A percentile compares a stretch with the other conserved stretches of the same genome.
Evolutionary conservation across 106 monocot species (phyloP).

Genomic region (Dendrobium officinale): DNA sequence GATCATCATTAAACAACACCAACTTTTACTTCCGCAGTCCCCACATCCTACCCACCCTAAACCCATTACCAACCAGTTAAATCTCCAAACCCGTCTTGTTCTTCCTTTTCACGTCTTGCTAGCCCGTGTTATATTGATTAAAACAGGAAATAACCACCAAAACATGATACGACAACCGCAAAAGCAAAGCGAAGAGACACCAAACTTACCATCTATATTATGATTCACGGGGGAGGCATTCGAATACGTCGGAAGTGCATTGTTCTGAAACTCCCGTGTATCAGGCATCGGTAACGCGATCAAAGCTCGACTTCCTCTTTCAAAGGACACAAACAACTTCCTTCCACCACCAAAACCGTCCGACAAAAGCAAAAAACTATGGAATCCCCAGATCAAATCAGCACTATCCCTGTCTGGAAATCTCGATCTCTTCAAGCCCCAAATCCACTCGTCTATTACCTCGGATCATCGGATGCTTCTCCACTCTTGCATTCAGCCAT

Average conservation of each 20-base stretch:
- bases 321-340: neutral
- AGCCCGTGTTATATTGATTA: neutral
- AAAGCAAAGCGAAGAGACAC: conserved; percentile 8
- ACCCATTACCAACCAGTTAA: neutral
- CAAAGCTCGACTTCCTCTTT: conserved; percentile 1
- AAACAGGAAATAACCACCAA: neutral
- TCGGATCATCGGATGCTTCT: conserved; percentile 7
- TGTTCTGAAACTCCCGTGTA: conserved; percentile 13
- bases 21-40: neutral
- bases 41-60: neutral
- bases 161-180: neutral
- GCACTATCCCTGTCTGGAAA: neutral
- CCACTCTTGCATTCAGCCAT: conserved; percentile 1
- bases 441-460: neutral
- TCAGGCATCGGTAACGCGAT: conserved; percentile 18
- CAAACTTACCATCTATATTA: conserved; percentile 12
- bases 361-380: neutral
- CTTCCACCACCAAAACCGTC: neutral
- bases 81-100: neutral
- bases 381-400: neutral
- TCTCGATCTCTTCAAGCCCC: neutral
- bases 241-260: conserved; percentile 10
- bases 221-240: conserved; percentile 16
- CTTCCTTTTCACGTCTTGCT: neutral
- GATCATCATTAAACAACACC: neutral